Percentiles rank a stretch among this genome's conserved stretches.
phyloP scores from a whole-genome alignment of 2,329 filamentous ascomycete species.

The Penicillium sp. region DNA sequence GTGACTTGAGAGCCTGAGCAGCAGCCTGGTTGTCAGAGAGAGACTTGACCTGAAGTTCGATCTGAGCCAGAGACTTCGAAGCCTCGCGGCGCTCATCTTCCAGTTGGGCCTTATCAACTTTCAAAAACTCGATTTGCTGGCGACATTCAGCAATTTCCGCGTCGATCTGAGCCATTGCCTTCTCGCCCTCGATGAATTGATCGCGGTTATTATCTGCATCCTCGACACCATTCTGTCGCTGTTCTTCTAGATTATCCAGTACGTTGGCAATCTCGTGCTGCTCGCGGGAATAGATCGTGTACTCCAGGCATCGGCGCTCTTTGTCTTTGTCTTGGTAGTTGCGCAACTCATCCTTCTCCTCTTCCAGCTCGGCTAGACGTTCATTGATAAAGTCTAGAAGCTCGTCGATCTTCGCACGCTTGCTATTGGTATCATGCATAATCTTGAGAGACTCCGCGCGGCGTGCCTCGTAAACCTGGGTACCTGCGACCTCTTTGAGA shows the following conservation, averaged over 20 bases:
- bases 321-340: slow-evolving; percentile 94
- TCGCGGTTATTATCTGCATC: slow-evolving; percentile 80
- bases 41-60: slow-evolving; percentile 81
- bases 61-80: slow-evolving; percentile 78
- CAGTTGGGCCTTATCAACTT: slow-evolving; percentile 81
- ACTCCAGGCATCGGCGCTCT: slow-evolving; percentile 88
- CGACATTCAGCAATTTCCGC: slow-evolving; percentile 77
- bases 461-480: slow-evolving; percentile 92
- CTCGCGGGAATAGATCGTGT: slow-evolving; percentile 89
- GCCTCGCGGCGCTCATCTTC: slow-evolving; percentile 87
- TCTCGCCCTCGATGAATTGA: slow-evolving; percentile 76
- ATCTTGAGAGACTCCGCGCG: slow-evolving; percentile 92
- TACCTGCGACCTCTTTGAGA: slow-evolving; percentile 97
- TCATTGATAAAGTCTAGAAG: slow-evolving; percentile 90
- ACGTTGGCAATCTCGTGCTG: slow-evolving; percentile 77
- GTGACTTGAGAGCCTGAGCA: slow-evolving; percentile 71
- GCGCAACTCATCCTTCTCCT: slow-evolving; percentile 94
- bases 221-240: slow-evolving; percentile 79
- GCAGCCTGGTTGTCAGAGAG: slow-evolving; percentile 81
- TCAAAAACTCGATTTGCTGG: slow-evolving; percentile 81
- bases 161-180: slow-evolving; percentile 76
- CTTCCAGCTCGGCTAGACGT: slow-evolving; percentile 84
- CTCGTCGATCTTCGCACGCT: slow-evolving; percentile 92
- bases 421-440: slow-evolving; percentile 95
- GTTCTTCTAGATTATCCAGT: slow-evolving; percentile 81